phyloP scores from a whole-genome alignment of 257 asterid genomes.

The Plectranthus barbatus region DNA sequence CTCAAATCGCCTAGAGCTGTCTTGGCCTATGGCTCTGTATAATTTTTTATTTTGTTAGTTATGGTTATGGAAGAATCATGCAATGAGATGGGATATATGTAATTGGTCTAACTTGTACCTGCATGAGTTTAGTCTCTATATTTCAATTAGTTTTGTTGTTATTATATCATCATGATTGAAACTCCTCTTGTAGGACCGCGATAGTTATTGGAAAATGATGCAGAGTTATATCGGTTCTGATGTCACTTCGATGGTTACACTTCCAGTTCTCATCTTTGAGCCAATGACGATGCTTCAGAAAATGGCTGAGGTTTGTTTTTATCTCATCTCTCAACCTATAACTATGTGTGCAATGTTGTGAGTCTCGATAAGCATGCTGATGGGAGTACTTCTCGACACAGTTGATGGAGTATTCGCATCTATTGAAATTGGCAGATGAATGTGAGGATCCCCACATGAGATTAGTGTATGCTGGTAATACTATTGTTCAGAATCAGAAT shows the following conservation, averaged over 20 bases:
- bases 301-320: constrained; percentile 83
- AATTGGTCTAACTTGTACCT: neutral
- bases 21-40: neutral
- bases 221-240: constrained; percentile 91
- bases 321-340: neutral
- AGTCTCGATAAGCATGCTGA: neutral
- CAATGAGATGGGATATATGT: no score
- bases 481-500: neutral
- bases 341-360: neutral
- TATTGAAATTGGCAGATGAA: constrained; percentile 83
- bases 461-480: constrained; percentile 61
- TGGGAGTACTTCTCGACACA: constrained; percentile 28
- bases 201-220: constrained; percentile 97
- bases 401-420: constrained; percentile 91
- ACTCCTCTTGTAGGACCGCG: constrained; percentile 65
- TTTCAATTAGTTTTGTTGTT: neutral
- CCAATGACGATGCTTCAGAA: constrained; percentile 99
- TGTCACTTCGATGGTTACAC: constrained; percentile 96
- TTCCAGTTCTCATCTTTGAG: constrained; percentile 94
- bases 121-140: neutral
- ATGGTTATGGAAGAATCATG: neutral
- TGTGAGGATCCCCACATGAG: constrained; percentile 97
- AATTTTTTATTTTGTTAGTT: neutral
- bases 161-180: neutral
- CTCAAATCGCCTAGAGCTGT: neutral